Percentiles rank a stretch among this genome's conserved stretches.
Evolutionary conservation across 805 yeast genomes (phyloP).

Genomic region (Kuraishia borneana): DNA sequence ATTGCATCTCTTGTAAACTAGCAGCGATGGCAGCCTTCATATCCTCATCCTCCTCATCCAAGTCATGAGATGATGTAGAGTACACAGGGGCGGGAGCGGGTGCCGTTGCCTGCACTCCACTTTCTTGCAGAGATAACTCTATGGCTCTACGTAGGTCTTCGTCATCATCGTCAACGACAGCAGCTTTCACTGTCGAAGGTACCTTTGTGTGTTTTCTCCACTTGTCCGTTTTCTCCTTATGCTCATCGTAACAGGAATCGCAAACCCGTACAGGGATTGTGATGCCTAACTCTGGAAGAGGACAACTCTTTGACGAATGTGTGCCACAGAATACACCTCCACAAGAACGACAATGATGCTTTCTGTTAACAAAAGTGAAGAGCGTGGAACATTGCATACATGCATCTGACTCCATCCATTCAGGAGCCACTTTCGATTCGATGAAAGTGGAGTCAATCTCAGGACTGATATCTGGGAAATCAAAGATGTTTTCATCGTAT

Average conservation of each 20-base stretch:
- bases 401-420: slow-evolving; percentile 91
- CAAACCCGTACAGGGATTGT: slow-evolving; percentile 87
- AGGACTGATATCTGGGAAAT: slow-evolving; percentile 47
- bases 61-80: slow-evolving; percentile 6
- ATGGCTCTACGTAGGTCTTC: slow-evolving; percentile 73
- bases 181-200: slow-evolving; percentile 10
- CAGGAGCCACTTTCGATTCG: slow-evolving; percentile 91
- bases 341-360: slow-evolving; percentile 95
- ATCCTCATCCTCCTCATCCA: slow-evolving; percentile 72
- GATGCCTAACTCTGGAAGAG: slow-evolving; percentile 78
- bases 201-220: slow-evolving; percentile 13
- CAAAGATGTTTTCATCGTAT: slow-evolving; percentile 42
- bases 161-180: slow-evolving; percentile 33
- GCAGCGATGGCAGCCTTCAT: slow-evolving; percentile 93
- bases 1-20: slow-evolving; percentile 64
- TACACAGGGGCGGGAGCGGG: slow-evolving; percentile 6
- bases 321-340: slow-evolving; percentile 89
- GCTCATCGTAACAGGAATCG: slow-evolving; percentile 72
- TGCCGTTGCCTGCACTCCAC: slow-evolving; percentile 12
- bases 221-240: slow-evolving; percentile 23
- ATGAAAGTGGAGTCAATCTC: slow-evolving; percentile 40
- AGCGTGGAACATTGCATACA: slow-evolving; percentile 87
- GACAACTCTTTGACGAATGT: slow-evolving; percentile 65
- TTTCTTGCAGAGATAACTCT: slow-evolving; percentile 62
- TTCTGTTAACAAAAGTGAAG: slow-evolving; percentile 75